Percentiles rank a stretch among this genome's conserved stretches.
phyloP scores from a whole-genome alignment of 805 yeast genomes.

The Candida awuae region DNA sequence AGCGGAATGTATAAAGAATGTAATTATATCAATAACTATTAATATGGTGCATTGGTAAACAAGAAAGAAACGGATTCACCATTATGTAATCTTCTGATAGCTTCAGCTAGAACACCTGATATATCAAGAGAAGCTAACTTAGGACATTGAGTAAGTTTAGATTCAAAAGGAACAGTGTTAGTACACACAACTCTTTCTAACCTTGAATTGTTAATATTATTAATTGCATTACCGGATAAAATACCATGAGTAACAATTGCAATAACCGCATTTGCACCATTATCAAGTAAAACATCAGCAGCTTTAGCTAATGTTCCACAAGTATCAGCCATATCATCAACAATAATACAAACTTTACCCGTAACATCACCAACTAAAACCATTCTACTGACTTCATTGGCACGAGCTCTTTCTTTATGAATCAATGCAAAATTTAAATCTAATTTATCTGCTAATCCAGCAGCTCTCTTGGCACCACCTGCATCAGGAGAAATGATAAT shows the following conservation, averaged over 20 bases:
- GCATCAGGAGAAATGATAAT: constrained; percentile 83
- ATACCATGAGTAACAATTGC: constrained; percentile 83
- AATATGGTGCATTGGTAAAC: constrained; percentile 57
- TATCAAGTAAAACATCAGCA: constrained; percentile 62
- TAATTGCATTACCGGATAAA: constrained; percentile 64
- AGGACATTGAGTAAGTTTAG: constrained; percentile 49
- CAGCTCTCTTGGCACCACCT: constrained; percentile 89
- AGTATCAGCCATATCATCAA: constrained; percentile 87
- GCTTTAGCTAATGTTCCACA: constrained; percentile 84
- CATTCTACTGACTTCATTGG: constrained; percentile 79
- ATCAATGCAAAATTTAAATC: constrained; percentile 78
- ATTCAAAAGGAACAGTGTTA: constrained; percentile 71
- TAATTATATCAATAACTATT: not conserved
- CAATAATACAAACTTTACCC: constrained; percentile 65
- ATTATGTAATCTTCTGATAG: constrained; percentile 76
- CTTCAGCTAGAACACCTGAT: constrained; percentile 69
- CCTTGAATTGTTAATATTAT: constrained; percentile 60
- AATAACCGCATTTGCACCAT: constrained; percentile 63
- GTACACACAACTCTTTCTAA: constrained; percentile 69
- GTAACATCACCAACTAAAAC: constrained; percentile 80
- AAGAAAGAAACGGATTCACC: constrained; percentile 81
- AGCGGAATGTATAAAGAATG: not conserved
- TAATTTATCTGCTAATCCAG: constrained; percentile 69
- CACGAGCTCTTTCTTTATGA: constrained; percentile 77
- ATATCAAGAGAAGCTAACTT: constrained; percentile 64